Conservation (phyloP, 805 yeast species). For the Lipomyces oligophaga region DNA sequence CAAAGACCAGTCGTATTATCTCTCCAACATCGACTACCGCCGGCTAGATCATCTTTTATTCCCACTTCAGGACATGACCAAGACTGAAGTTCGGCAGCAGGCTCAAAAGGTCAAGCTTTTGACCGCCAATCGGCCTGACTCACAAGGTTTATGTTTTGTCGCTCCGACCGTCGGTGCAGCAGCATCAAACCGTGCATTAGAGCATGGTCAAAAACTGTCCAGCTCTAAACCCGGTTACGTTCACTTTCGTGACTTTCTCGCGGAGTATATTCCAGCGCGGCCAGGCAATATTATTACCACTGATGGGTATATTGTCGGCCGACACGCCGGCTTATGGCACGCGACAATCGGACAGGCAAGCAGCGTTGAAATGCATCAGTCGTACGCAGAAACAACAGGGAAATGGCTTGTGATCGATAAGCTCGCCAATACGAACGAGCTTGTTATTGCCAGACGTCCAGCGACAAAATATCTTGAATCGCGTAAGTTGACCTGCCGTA, state of each 20-base stretch:
- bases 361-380: conserved; percentile 83
- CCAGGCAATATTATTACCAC: conserved; percentile 80
- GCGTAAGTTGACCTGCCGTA: conserved; percentile 42
- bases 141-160: conserved; percentile 94
- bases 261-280: conserved; percentile 64
- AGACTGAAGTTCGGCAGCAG: conserved; percentile 66
- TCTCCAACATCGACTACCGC: conserved; percentile 58
- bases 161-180: conserved; percentile 38
- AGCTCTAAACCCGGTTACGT: conserved; percentile 20
- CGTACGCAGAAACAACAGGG: conserved; percentile 59
- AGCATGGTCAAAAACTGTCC: conserved; percentile 9
- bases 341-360: conserved; percentile 91
- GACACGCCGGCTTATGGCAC: conserved; percentile 85
- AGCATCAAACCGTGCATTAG: conserved; percentile 11
- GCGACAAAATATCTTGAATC: conserved; percentile 55
- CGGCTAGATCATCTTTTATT: conserved; percentile 53
- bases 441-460: conserved; percentile 72
- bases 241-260: conserved; percentile 61
- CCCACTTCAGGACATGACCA: conserved; percentile 76
- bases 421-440: conserved; percentile 56
- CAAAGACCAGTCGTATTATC: conserved; percentile 90
- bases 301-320: conserved; percentile 73
- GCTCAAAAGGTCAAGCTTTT: conserved; percentile 56
- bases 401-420: conserved; percentile 85
- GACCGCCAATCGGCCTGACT: conserved; percentile 79